Percentiles rank a stretch among this genome's conserved stretches.
Conservation (phyloP, 495 filamentous ascomycete species). For the Daldinia loculata region DNA sequence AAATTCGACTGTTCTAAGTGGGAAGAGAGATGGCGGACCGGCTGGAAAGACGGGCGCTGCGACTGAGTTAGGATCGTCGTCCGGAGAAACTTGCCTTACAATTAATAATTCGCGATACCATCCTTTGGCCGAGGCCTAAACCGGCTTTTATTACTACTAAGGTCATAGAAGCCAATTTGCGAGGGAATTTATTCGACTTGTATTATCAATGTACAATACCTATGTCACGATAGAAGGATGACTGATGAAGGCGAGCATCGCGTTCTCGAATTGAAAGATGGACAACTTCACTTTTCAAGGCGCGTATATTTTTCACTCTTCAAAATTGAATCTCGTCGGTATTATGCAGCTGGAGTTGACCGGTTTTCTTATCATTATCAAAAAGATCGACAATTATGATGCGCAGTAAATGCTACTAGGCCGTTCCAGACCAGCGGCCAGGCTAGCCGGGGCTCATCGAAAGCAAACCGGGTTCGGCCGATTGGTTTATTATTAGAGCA, state of each 20-base stretch:
- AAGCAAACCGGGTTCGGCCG: constrained; percentile 30
- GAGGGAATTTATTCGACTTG: constrained; percentile 9
- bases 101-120: not conserved
- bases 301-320: constrained; percentile 4
- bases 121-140: not conserved
- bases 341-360: not conserved
- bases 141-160: not conserved
- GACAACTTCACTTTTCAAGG: constrained; percentile 29
- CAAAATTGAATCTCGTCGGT: not conserved
- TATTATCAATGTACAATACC: constrained; percentile 27
- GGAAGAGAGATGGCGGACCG: constrained; percentile 94
- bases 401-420: constrained; percentile 11
- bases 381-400: constrained; percentile 12
- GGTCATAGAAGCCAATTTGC: not conserved
- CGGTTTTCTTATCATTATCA: not conserved
- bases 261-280: constrained; percentile 21
- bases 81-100: not conserved
- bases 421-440: constrained; percentile 37
- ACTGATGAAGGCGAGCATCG: constrained; percentile 22
- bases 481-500: constrained; percentile 25
- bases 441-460: constrained; percentile 15
- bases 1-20: constrained; percentile 90
- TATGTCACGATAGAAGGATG: constrained; percentile 4
- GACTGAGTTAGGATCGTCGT: constrained; percentile 42
- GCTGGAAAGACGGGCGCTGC: constrained; percentile 86